Conservation (phyloP, 2,329 filamentous ascomycete species). For the Trichoderma sp. region DNA sequence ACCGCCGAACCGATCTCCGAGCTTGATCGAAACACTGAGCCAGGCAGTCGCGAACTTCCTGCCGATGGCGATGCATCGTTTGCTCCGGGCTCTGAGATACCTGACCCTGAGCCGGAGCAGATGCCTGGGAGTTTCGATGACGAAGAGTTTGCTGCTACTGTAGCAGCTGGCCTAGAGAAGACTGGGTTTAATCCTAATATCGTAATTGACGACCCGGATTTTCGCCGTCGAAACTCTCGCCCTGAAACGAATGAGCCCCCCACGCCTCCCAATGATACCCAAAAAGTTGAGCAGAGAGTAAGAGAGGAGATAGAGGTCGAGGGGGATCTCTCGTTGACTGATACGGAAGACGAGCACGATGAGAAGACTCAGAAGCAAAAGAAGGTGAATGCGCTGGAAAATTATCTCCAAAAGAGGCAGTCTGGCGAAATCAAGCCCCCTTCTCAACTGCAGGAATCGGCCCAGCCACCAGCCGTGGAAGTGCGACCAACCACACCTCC, state of each 20-base stretch:
- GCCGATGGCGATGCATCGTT: constrained; percentile 46
- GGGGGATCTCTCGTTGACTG: constrained; percentile 47
- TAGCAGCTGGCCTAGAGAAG: constrained; percentile 70
- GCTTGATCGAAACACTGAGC: constrained; percentile 33
- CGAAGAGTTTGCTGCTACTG: constrained; percentile 68
- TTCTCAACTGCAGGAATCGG: background rate
- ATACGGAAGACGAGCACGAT: constrained; percentile 33
- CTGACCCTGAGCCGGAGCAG: constrained; percentile 51
- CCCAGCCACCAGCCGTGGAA: background rate
- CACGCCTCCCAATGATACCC: constrained; percentile 32
- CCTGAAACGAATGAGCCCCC: constrained; percentile 59
- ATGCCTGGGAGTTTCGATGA: constrained; percentile 70
- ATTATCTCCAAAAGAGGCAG: constrained; percentile 14
- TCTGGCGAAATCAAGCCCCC: constrained; percentile 15
- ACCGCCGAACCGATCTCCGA: constrained; percentile 44
- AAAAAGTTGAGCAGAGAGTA: background rate
- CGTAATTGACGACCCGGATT: constrained; percentile 67
- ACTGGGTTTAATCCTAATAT: constrained; percentile 73
- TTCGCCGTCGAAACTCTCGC: constrained; percentile 66
- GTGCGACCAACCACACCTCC: constrained; percentile 15
- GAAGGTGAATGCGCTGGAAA: constrained; percentile 12
- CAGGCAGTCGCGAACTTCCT: constrained; percentile 26
- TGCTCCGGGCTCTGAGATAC: constrained; percentile 61
- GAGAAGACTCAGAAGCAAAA: constrained; percentile 19
- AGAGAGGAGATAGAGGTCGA: background rate